phyloP scores from a whole-genome alignment of 352 stramenopile species.

The Globisporangium solare region DNA sequence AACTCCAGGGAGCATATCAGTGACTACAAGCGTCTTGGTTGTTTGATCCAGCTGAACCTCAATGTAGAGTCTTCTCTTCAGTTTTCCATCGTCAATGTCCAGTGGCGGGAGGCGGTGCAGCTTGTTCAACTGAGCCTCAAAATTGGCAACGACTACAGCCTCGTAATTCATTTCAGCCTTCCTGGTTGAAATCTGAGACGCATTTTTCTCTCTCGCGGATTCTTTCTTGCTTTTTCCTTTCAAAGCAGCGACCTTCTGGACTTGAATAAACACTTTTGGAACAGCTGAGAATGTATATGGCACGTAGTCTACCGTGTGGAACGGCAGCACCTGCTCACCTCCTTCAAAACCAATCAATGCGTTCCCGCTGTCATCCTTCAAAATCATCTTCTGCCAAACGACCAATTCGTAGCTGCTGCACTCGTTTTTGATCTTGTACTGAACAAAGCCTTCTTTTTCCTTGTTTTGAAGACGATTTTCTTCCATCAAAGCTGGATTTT shows the following conservation, averaged over 20 bases:
- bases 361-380: constrained; percentile 45
- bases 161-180: neutral
- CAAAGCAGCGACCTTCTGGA: constrained; percentile 57
- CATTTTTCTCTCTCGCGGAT: constrained; percentile 1
- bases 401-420: constrained; percentile 71
- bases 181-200: neutral
- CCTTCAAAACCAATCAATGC: constrained; percentile 52
- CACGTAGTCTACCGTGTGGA: constrained; percentile 78
- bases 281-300: constrained; percentile 64
- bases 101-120: constrained; percentile 76
- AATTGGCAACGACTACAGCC: constrained; percentile 49
- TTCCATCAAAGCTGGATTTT: constrained; percentile 6
- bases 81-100: constrained; percentile 58
- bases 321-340: constrained; percentile 62
- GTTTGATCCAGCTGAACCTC: constrained; percentile 76
- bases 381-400: constrained; percentile 76
- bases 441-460: constrained; percentile 60
- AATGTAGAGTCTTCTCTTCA: constrained; percentile 64
- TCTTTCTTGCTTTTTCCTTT: constrained; percentile 29
- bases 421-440: constrained; percentile 81
- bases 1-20: constrained; percentile 69
- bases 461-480: constrained; percentile 27
- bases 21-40: constrained; percentile 77
- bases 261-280: constrained; percentile 65
- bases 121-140: constrained; percentile 80